phyloP scores from a whole-genome alignment of 2,329 filamentous ascomycete species.

The Colletotrichum lini region DNA sequence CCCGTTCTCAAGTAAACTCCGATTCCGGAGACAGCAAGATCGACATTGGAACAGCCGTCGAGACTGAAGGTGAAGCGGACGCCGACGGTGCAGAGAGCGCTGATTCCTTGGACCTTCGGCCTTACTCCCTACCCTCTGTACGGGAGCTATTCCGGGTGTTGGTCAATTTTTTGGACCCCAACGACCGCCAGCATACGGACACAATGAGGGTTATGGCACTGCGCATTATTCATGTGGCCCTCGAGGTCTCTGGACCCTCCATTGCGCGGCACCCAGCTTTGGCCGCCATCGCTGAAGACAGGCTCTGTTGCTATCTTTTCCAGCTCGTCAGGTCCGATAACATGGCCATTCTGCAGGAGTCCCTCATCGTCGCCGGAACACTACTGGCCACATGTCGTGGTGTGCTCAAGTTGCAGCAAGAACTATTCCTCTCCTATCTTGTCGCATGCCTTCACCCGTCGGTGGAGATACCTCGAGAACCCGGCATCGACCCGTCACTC shows the following conservation, averaged over 20 bases:
- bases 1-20: conserved; percentile 14
- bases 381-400: conserved; percentile 90
- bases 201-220: conserved; percentile 97
- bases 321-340: conserved; percentile 97
- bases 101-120: conserved; percentile 76
- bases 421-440: conserved; percentile 94
- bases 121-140: conserved; percentile 95
- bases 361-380: conserved; percentile 91
- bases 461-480: conserved; percentile 93
- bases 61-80: conserved; percentile 40
- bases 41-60: conserved; percentile 7
- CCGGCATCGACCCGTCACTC: conserved; percentile 89
- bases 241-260: conserved; percentile 95
- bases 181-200: conserved; percentile 93
- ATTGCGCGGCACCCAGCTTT: conserved; percentile 93
- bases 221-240: conserved; percentile 95
- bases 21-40: conserved; percentile 30
- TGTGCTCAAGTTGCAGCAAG: conserved; percentile 95
- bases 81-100: conserved; percentile 55
- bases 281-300: conserved; percentile 90
- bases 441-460: conserved; percentile 93
- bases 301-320: conserved; percentile 93
- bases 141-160: conserved; percentile 94
- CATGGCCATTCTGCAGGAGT: conserved; percentile 94
- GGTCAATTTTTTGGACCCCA: conserved; percentile 93